Evolutionary conservation across 176 grass and related monocot species (phyloP).

Genomic region (Miscanthus lutarioriparius): DNA sequence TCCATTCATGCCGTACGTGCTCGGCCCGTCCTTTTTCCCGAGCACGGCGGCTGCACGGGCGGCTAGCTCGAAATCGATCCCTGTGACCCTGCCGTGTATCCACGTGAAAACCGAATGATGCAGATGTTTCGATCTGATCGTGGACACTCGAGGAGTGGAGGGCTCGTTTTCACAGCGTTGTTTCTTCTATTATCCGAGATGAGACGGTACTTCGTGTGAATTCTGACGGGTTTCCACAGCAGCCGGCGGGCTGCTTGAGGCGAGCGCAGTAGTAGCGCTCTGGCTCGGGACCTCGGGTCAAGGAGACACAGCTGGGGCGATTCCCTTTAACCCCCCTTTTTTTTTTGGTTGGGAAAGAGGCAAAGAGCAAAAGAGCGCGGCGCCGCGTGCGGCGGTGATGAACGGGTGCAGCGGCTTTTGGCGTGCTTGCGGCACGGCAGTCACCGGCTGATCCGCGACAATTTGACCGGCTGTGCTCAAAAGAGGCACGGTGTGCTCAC

Average conservation of each 20-base stretch:
- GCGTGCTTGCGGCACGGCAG: background rate
- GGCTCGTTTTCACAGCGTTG: background rate
- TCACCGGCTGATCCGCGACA: background rate
- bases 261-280: background rate
- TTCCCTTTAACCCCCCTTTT: background rate
- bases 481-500: conserved; percentile 2
- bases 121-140: background rate
- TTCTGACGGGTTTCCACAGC: background rate
- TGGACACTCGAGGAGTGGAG: background rate
- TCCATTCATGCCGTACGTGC: background rate
- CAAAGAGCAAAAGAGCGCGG: background rate
- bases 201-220: background rate
- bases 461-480: conserved; percentile 24
- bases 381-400: conserved; percentile 28
- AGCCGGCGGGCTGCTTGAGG: background rate
- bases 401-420: conserved; percentile 31
- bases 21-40: background rate
- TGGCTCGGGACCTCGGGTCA: background rate
- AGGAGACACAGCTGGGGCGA: background rate
- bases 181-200: background rate
- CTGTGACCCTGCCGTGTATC: background rate
- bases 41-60: background rate
- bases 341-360: background rate
- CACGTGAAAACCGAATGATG: background rate
- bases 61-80: conserved; percentile 3